Conservation (phyloP, 1,284 basidiomycete genomes). For the Golubevia pallescens region DNA sequence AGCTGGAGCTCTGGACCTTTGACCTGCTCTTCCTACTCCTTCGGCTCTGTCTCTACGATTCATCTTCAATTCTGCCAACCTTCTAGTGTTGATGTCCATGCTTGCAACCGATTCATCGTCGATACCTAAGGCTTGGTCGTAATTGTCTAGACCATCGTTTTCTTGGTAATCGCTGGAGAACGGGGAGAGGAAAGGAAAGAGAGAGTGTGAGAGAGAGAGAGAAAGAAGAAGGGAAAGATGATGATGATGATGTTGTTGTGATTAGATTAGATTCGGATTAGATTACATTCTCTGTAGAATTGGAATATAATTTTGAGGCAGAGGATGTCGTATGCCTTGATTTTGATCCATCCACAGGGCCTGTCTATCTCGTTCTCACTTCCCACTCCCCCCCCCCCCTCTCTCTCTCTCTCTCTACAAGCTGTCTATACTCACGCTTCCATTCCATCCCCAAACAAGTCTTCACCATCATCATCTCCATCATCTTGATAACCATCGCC, state of each 20-base stretch:
- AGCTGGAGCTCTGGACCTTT: slow-evolving; percentile 73
- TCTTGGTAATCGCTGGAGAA: background rate
- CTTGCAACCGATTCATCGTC: background rate
- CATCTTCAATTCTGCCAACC: background rate
- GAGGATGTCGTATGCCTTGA: too few species aligned
- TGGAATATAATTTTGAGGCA: too few species aligned
- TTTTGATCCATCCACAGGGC: too few species aligned
- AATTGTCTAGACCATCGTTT: background rate
- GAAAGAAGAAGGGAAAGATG: background rate
- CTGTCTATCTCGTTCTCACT: too few species aligned
- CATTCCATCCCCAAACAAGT: slow-evolving; percentile 59
- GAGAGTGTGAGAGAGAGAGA: background rate
- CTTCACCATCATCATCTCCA: slow-evolving; percentile 59
- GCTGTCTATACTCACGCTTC: slow-evolving; percentile 23
- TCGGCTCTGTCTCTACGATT: background rate
- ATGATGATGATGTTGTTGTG: too few species aligned
- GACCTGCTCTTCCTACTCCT: background rate
- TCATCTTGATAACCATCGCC: slow-evolving; percentile 28
- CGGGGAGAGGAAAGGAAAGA: background rate
- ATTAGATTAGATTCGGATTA: too few species aligned
- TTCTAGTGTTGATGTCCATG: background rate
- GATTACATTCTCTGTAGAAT: background rate
- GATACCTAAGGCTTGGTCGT: background rate
- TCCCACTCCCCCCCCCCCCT: too few species aligned
- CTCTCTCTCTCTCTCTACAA: background rate